Evolutionary conservation across 2,329 filamentous ascomycete genomes (phyloP).

Genomic region (Neonectria magnoliae): DNA sequence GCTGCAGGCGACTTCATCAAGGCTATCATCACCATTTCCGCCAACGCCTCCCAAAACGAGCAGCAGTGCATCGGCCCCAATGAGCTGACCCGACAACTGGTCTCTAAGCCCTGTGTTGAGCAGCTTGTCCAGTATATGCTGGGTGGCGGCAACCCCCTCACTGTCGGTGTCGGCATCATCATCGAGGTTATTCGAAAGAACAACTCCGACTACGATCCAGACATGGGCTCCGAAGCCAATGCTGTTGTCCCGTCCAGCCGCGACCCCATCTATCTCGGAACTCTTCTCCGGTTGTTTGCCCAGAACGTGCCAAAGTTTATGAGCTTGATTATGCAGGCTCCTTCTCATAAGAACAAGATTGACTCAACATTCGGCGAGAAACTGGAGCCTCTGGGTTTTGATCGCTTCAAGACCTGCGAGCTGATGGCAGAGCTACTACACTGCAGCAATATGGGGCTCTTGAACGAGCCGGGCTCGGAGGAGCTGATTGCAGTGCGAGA

Average conservation of each 20-base stretch:
- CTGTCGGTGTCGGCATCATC: conserved; percentile 94
- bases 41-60: conserved; percentile 97
- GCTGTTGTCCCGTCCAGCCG: conserved; percentile 80
- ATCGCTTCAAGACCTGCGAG: conserved; percentile 98
- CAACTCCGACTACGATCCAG: conserved; percentile 98
- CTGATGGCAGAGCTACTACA: conserved; percentile 97
- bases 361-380: conserved; percentile 89
- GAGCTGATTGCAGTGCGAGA: conserved; percentile 85
- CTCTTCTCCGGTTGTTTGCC: conserved; percentile 87
- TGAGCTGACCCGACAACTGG: conserved; percentile 92
- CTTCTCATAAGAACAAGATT: conserved; percentile 77
- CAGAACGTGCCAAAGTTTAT: conserved; percentile 94
- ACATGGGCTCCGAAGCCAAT: conserved; percentile 83
- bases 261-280: conserved; percentile 96
- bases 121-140: conserved; percentile 93
- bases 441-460: conserved; percentile 97
- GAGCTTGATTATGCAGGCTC: conserved; percentile 83
- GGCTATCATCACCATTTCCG: conserved; percentile 98
- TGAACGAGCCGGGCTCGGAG: conserved; percentile 92
- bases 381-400: conserved; percentile 95
- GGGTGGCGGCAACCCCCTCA: conserved; percentile 89
- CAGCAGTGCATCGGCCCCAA: conserved; percentile 99
- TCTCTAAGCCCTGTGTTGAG: conserved; percentile 85
- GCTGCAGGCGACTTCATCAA: conserved; percentile 98
- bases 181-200: conserved; percentile 99